Conservation (phyloP, 2,329 filamentous ascomycete genomes). For the Aspergillus hortae region DNA sequence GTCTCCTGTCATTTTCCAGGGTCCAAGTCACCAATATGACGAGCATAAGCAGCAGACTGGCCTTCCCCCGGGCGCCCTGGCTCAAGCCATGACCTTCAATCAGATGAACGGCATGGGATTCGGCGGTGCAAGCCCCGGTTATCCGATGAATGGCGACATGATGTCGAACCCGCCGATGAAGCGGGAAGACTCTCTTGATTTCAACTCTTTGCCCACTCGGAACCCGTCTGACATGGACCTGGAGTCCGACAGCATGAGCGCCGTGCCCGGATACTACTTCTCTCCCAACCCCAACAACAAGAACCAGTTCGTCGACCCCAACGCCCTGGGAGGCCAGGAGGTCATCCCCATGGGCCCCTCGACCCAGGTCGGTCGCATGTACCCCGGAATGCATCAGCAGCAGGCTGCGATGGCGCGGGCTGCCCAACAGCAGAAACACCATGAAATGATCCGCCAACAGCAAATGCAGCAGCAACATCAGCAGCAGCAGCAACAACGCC, state of each 20-base stretch:
- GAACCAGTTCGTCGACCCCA: conserved; percentile 68
- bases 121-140: conserved; percentile 32
- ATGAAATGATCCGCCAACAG: conserved; percentile 58
- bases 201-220: conserved; percentile 60
- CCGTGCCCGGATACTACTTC: conserved; percentile 65
- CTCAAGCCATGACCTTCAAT: conserved; percentile 75
- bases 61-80: conserved; percentile 78
- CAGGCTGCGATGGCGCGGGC: conserved; percentile 75
- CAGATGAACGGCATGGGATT: conserved; percentile 48
- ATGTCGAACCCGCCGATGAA: conserved; percentile 51
- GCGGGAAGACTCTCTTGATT: conserved; percentile 57
- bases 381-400: conserved; percentile 91
- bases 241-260: conserved; percentile 64
- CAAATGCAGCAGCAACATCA: conserved; percentile 43
- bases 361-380: conserved; percentile 68
- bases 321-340: conserved; percentile 63
- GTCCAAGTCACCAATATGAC: conserved; percentile 91
- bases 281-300: conserved; percentile 41
- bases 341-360: conserved; percentile 49
- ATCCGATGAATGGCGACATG: conserved; percentile 56
- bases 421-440: conserved; percentile 63
- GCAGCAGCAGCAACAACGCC: conserved; percentile 31
- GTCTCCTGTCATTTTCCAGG: conserved; percentile 61
- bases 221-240: conserved; percentile 60
- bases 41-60: conserved; percentile 95